A percentile compares a stretch with the other conserved stretches of the same genome.
These are phyloP conservation scores for Boletus subparvulus DNA, from an alignment of 768 basidiomycete species.

Conservation along the genomic window DNA sequence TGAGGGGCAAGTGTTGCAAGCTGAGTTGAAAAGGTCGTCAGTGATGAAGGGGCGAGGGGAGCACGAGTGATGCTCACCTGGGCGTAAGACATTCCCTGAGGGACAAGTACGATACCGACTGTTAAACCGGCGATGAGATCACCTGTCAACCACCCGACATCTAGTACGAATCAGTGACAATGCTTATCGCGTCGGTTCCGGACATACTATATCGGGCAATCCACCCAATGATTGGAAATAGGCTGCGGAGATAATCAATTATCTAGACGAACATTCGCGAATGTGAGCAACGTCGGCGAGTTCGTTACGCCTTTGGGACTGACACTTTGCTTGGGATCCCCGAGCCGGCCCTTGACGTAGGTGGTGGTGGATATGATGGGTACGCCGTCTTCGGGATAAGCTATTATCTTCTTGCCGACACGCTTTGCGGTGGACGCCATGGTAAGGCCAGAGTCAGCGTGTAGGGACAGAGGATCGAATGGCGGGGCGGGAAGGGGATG, in stretches of 20 bases:
- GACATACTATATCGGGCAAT: slow-evolving; percentile 79
- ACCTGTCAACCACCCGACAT: slow-evolving; percentile 77
- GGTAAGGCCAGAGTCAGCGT: neutral
- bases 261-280: slow-evolving; percentile 38
- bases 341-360: slow-evolving; percentile 44
- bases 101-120: slow-evolving; percentile 93
- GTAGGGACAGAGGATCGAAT: neutral
- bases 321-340: slow-evolving; percentile 53
- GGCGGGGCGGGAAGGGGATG: neutral
- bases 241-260: slow-evolving; percentile 58
- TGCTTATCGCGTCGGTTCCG: neutral
- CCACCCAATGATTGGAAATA: slow-evolving; percentile 89
- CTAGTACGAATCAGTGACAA: slow-evolving; percentile 33
- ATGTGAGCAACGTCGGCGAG: neutral
- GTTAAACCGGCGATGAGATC: slow-evolving; percentile 91
- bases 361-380: slow-evolving; percentile 60
- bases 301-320: neutral
- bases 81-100: slow-evolving; percentile 91
- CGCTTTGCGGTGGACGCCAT: slow-evolving; percentile 46
- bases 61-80: slow-evolving; percentile 40
- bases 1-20: slow-evolving; percentile 81
- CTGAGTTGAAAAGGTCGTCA: slow-evolving; percentile 37
- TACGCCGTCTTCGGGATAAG: slow-evolving; percentile 57
- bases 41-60: neutral
- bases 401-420: slow-evolving; percentile 57